A percentile compares a stretch with the other conserved stretches of the same genome.
Conservation (phyloP, 1,284 basidiomycete genomes). For the Pseudozyma tsukubaensis region DNA sequence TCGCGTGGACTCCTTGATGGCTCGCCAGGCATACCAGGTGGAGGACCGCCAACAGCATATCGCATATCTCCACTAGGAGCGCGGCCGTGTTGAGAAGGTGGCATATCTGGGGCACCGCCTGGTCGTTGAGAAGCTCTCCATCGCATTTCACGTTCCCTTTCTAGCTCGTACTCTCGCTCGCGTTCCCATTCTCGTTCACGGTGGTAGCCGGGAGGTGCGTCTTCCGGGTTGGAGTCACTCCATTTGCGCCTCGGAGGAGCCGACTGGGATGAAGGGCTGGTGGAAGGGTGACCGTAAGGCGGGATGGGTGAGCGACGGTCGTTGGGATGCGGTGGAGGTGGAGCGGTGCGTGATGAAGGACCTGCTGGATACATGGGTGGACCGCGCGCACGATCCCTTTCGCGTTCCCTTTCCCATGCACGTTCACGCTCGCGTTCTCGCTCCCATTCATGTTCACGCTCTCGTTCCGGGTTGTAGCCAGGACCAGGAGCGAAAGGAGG, state of each 20-base stretch:
- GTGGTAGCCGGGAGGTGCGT: conserved; percentile 36
- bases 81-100: conserved; percentile 22
- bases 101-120: conserved; percentile 24
- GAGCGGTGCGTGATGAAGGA: conserved; percentile 29
- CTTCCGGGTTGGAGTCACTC: conserved; percentile 54
- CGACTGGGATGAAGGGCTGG: conserved; percentile 40
- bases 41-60: conserved; percentile 22
- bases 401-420: conserved; percentile 29
- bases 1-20: conserved; percentile 38
- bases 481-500: neutral
- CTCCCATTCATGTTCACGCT: conserved; percentile 30
- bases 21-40: conserved; percentile 27
- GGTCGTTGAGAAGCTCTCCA: conserved; percentile 45
- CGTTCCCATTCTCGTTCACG: conserved; percentile 48
- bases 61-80: conserved; percentile 39
- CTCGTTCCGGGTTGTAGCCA: conserved; percentile 5
- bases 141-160: conserved; percentile 47
- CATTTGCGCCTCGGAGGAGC: conserved; percentile 53
- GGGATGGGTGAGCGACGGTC: conserved; percentile 35
- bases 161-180: conserved; percentile 45
- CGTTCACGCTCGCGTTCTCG: conserved; percentile 31
- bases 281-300: conserved; percentile 24
- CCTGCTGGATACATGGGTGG: conserved; percentile 24
- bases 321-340: conserved; percentile 19
- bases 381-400: conserved; percentile 28